Evolutionary conservation across 2,329 filamentous ascomycete species (phyloP), one percentile per base, ranked within the genome.

Genomic region (Ophiocordyceps sinensis): DNA sequence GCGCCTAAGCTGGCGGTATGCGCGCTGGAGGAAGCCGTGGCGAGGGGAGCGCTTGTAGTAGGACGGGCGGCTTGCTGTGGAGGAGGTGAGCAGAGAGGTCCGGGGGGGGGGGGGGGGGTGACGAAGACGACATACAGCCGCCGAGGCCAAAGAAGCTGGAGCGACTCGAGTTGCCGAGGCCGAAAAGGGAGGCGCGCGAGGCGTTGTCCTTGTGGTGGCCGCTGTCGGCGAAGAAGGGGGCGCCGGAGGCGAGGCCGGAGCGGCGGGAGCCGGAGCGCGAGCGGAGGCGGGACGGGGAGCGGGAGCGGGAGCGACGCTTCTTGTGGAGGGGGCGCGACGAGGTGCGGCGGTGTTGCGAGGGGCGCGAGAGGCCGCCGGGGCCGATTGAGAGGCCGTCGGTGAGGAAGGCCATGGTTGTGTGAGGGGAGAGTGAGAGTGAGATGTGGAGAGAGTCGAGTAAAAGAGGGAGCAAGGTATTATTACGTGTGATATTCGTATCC

Each of bases 11-110:
- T 85, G 81, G 60, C 76, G 75, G 59, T 85, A 72, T 37, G 86
- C 70, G 50, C 80, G 78, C 42, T 77, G 66, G 47, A 94, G 63
- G 65, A 93, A 94, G 54, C 79, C 82, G 45, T 77, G 71, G 49
- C 89, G 82, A 2, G 89, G 85, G 15, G 84, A 83, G 54, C 85
- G 83, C 56, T 85, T 85, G 64, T 87, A 88, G 56, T 83, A 80
- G 35, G 74, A 75, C 23, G 72, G 69, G 43, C 71, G 70, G 52
- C 70, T 71, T 60, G 40, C 36, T 21, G 17, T 7, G 9, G 6
- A 6, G 23, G 23, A 7, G 23, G 23, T 26, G 23, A 26, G 23
- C 23, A 26, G 23, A 26, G 23, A 7, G 7, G 7, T 23, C 4
- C 23, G 23, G 23, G 7, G 4, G 28, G 5, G 26, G 26, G 21